Base-by-base conservation (phyloP, 768 basidiomycete species). In the Hortiboletus flavorubellus region DNA sequence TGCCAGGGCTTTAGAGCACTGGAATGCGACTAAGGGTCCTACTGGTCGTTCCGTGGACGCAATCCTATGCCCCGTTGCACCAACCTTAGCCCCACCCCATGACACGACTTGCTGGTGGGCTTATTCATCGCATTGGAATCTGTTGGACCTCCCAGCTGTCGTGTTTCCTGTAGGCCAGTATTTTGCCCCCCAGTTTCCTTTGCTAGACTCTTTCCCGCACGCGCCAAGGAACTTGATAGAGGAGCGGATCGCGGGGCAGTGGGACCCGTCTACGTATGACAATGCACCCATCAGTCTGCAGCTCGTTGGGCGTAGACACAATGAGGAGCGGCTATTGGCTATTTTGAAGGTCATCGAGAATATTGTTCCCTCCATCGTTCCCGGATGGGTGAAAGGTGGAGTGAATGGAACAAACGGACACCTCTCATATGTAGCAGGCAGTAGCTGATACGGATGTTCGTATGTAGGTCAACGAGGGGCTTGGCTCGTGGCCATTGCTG, bases 71-170 rank as follows among this genome's bases (percentile, higher is more conserved):
- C 80, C 81, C 15, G 72, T 73, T 40, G 73, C 77, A 33, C 73
- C 80, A 2, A 78, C 76, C 23, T 63, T 80, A 5, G 79, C 80
- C 30, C 73, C 78, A 7, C 79, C 76, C 8, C 80, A 80, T 50
- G 75, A 76, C 56, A 74, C 72, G 5, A 76, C 75, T 12, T 68
- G 73, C n/a, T 80, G 76, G 74, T 78, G 78, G 77, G 71, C 73
- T 8, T 81, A 80, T 61, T 76, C 75, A 7, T 76, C 77, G 2
- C 76, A 82, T 59, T 81, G 80, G 79, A 82, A 82, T 61, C 59
- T 82, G 50, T 59, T 76, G 57, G 80, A 82, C 64, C 78, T 76
- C 50, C 73, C 80, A 10, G 74, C 73, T 18, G 75, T 73, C 18
- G 77, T 74, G 4, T 79, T 82, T 66, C 80, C 80, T 29, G 75